Conservation (phyloP, 257 asterid genomes). For the Plantago elongata region DNA sequence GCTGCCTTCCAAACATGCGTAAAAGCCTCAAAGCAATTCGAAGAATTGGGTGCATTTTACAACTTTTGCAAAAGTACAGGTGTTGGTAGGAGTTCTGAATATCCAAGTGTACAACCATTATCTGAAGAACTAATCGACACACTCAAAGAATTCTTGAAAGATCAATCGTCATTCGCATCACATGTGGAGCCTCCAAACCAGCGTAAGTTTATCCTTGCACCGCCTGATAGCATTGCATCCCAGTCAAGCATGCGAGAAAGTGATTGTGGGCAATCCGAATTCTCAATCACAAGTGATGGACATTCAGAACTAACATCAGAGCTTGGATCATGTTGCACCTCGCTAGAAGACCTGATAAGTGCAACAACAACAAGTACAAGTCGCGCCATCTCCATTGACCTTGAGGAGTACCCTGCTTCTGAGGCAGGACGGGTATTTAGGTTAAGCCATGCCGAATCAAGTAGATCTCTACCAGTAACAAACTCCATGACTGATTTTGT, state of each 20-base stretch:
- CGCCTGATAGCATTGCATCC: constrained; percentile 8
- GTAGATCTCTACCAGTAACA: constrained; percentile 49
- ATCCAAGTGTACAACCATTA: constrained; percentile 58
- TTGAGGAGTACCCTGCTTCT: constrained; percentile 50
- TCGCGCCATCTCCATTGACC: constrained; percentile 68
- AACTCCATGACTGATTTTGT: constrained; percentile 50
- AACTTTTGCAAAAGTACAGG: constrained; percentile 51
- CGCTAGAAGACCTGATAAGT: constrained; percentile 65
- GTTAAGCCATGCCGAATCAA: too few species aligned
- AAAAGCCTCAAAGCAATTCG: constrained; percentile 63
- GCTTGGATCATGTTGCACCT: constrained; percentile 47
- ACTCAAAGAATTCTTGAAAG: constrained; percentile 67
- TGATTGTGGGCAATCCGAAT: constrained; percentile 41
- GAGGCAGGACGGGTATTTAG: too few species aligned
- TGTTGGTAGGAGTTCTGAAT: constrained; percentile 61
- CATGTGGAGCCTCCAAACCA: constrained; percentile 27
- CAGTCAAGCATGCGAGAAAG: constrained; percentile 28
- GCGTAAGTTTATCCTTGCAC: constrained; percentile 8
- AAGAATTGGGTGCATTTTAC: constrained; percentile 60
- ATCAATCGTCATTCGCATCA: constrained; percentile 60
- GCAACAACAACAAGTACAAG: constrained; percentile 42
- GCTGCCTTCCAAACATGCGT: constrained; percentile 63
- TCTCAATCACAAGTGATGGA: constrained; percentile 35
- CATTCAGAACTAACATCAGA: constrained; percentile 32
- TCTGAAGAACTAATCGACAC: constrained; percentile 67